phyloP scores from a whole-genome alignment of 257 asterid genomes.

The Salvia hispanica region DNA sequence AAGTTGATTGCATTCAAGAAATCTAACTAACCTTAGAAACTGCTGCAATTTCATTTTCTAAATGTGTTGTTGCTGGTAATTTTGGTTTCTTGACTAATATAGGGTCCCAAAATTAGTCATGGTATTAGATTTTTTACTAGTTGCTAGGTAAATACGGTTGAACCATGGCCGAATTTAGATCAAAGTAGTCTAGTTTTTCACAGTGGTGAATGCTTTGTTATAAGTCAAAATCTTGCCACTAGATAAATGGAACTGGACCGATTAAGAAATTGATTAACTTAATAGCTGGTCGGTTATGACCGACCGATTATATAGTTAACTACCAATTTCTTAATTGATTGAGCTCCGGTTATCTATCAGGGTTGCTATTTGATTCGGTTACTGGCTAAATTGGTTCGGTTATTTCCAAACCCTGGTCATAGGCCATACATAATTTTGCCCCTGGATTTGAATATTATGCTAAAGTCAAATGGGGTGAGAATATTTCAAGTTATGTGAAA shows the following conservation, averaged over 20 bases:
- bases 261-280: too few relatives aligned
- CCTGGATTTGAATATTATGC: neutral
- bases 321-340: too few relatives aligned
- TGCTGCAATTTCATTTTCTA: conserved; percentile 2
- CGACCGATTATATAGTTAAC: too few relatives aligned
- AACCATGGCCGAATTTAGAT: neutral
- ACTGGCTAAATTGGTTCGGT: too few relatives aligned
- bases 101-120: neutral
- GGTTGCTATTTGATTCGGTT: too few relatives aligned
- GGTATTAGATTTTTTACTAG: neutral
- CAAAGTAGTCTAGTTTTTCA: neutral
- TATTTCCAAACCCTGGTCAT: too few relatives aligned
- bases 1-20: neutral
- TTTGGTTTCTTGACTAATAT: neutral
- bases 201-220: neutral
- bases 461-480: neutral
- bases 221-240: conserved; percentile 1
- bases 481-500: neutral
- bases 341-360: too few relatives aligned
- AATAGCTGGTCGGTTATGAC: too few relatives aligned
- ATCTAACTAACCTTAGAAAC: too few relatives aligned
- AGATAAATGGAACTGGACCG: too few relatives aligned
- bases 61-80: neutral
- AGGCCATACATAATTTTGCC: too few relatives aligned
- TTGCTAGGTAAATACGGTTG: neutral